phyloP scores from a whole-genome alignment of 495 filamentous ascomycete species.

The Aspergillus biplanus region DNA sequence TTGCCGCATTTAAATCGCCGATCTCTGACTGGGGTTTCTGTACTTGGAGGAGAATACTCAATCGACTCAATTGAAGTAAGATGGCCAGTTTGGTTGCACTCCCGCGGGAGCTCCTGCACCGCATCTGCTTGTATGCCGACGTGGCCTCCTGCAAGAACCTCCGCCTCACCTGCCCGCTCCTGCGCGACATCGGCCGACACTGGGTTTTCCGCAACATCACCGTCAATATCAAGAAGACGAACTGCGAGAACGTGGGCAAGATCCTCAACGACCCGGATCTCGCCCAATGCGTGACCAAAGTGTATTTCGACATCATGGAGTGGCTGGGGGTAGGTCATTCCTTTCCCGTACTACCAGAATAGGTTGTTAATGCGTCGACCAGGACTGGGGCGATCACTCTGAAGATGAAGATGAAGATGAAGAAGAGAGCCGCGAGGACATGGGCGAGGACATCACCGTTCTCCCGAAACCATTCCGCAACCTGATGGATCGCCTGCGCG shows the following conservation, averaged over 20 bases:
- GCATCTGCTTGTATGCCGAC: constrained; percentile 8
- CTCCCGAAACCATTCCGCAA: constrained; percentile 5
- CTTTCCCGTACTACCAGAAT: too few species aligned
- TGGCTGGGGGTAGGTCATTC: not conserved
- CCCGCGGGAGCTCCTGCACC: constrained; percentile 16
- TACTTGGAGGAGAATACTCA: not conserved
- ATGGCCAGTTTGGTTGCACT: not conserved
- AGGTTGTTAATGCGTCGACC: not conserved
- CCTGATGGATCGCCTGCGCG: constrained; percentile 11
- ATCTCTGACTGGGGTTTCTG: not conserved
- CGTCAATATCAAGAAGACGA: not conserved
- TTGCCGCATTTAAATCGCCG: not conserved
- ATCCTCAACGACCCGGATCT: constrained; percentile 12
- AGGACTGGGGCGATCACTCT: not conserved
- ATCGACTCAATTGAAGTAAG: not conserved
- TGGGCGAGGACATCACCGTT: not conserved
- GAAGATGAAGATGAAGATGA: not conserved
- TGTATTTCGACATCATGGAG: constrained; percentile 7
- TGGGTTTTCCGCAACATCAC: constrained; percentile 2
- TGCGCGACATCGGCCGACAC: constrained; percentile 7
- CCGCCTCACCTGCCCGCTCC: not conserved
- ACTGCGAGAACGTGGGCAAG: not conserved
- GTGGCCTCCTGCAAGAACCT: constrained; percentile 5
- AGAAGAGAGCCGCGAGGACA: not conserved
- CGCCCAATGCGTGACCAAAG: constrained; percentile 3